Conservation (phyloP, 164 flowering plant genomes). For the Tinospora cordifolia region DNA sequence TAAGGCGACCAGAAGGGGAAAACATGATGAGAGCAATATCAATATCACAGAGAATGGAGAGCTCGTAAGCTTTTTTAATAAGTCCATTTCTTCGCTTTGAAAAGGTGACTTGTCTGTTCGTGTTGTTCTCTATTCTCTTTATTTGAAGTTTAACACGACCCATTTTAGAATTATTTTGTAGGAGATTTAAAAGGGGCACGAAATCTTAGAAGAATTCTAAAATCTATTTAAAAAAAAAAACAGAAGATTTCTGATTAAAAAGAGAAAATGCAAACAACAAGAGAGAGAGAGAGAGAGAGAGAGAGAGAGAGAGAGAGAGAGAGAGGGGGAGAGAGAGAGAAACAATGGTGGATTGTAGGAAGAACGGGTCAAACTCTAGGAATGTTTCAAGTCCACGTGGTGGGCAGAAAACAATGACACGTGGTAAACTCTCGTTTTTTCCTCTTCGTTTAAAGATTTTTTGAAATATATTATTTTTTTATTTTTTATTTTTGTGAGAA, state of each 20-base stretch:
- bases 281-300: not conserved
- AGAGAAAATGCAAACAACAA: not conserved
- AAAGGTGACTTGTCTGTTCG: slow-evolving; percentile 71
- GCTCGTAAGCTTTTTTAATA: slow-evolving; percentile 71
- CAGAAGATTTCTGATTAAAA: not conserved
- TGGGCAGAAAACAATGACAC: no score
- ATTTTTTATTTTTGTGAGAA: no score
- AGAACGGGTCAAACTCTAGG: not conserved
- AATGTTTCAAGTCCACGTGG: not conserved
- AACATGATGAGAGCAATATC: slow-evolving; percentile 73
- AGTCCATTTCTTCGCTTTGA: slow-evolving; percentile 77
- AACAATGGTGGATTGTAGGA: not conserved
- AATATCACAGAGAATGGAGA: slow-evolving; percentile 61
- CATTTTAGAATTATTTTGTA: slow-evolving; percentile 26
- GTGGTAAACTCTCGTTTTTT: no score
- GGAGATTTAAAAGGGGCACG: not conserved
- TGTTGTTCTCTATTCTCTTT: slow-evolving; percentile 65
- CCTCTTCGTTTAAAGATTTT: no score
- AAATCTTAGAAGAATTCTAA: slow-evolving; percentile 4
- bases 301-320: not conserved
- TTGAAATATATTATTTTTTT: no score
- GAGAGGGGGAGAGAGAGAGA: not conserved
- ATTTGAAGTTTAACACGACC: slow-evolving; percentile 64
- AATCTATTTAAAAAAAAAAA: not conserved
- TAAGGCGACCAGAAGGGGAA: slow-evolving; percentile 58